phyloP scores from a whole-genome alignment of 1,284 basidiomycete genomes.

The Moniliella sp. region DNA sequence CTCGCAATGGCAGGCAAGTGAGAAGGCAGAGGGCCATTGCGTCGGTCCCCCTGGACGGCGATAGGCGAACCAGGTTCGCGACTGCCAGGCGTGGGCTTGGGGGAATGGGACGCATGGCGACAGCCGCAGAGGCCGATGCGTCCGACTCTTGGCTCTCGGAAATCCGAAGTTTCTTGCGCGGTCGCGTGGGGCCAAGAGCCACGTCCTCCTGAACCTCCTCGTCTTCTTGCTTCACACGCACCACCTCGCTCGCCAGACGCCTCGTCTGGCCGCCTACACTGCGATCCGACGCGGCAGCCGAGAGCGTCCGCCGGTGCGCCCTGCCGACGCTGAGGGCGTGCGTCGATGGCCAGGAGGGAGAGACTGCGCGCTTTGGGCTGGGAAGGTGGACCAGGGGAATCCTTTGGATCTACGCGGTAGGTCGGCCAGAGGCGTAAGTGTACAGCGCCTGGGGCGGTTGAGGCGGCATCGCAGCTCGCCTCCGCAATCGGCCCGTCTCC shows the following conservation, averaged over 20 bases:
- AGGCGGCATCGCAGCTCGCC: conserved; percentile 8
- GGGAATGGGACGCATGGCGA: background rate
- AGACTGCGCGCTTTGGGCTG: background rate
- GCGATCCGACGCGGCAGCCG: background rate
- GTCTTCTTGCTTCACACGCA: too few species aligned
- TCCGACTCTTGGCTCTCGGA: conserved; percentile 1
- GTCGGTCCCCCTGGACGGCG: conserved; percentile 3
- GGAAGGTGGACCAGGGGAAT: background rate
- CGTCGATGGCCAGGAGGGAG: conserved; percentile 1
- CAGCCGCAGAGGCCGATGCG: background rate
- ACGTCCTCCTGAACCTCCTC: too few species aligned
- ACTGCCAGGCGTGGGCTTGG: too few species aligned
- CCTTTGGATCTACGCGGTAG: background rate
- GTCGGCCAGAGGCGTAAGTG: background rate
- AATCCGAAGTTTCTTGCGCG: background rate
- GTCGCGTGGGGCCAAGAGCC: background rate
- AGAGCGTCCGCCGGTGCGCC: background rate
- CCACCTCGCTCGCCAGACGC: too few species aligned
- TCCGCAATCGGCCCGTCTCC: conserved; percentile 13
- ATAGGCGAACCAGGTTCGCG: background rate
- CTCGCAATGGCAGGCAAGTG: too few species aligned
- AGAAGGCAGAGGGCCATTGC: too few species aligned
- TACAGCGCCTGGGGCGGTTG: too few species aligned
- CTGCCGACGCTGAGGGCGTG: conserved; percentile 1
- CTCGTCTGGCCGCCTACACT: too few species aligned